Conservation (phyloP, 2,329 filamentous ascomycete species). For the Colletotrichum aenigma region DNA sequence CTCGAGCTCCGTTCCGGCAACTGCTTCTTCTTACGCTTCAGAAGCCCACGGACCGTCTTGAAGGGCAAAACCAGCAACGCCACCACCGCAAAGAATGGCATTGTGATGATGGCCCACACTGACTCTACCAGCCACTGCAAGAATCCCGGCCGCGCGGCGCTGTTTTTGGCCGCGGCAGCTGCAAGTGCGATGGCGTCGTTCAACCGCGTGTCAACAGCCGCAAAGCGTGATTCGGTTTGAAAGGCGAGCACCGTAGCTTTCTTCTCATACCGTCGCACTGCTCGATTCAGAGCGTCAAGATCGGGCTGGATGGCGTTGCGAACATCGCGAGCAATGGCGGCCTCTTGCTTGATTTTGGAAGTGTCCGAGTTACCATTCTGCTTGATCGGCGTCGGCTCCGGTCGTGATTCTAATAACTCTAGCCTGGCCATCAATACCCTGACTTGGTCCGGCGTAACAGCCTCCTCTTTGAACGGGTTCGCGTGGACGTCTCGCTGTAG, state of each 20-base stretch:
- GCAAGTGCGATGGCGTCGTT: slow-evolving; percentile 83
- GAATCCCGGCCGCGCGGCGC: slow-evolving; percentile 39
- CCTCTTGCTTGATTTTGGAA: slow-evolving; percentile 42
- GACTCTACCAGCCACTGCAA: slow-evolving; percentile 42
- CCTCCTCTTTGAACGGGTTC: slow-evolving; percentile 48
- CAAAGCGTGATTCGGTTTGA: slow-evolving; percentile 77
- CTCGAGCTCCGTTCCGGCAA: slow-evolving; percentile 25
- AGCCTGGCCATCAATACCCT: slow-evolving; percentile 68
- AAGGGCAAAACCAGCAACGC: slow-evolving; percentile 48
- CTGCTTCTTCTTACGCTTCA: slow-evolving; percentile 35
- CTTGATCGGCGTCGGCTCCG: slow-evolving; percentile 34
- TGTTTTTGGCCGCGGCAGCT: slow-evolving; percentile 69
- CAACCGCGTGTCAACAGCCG: slow-evolving; percentile 71
- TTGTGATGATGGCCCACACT: slow-evolving; percentile 34
- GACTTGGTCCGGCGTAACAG: slow-evolving; percentile 40
- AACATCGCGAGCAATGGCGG: slow-evolving; percentile 59
- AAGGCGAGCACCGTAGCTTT: slow-evolving; percentile 76
- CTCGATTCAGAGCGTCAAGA: slow-evolving; percentile 85
- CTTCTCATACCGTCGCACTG: slow-evolving; percentile 91
- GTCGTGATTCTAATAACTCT: slow-evolving; percentile 69
- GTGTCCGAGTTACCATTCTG: slow-evolving; percentile 35
- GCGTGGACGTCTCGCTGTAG: slow-evolving; percentile 75
- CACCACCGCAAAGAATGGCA: slow-evolving; percentile 46
- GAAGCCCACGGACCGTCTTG: slow-evolving; percentile 37
- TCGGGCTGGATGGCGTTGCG: slow-evolving; percentile 76